Base-by-base conservation (phyloP, 192 early-diverging fungal species). In the Coemansia sp. region DNA sequence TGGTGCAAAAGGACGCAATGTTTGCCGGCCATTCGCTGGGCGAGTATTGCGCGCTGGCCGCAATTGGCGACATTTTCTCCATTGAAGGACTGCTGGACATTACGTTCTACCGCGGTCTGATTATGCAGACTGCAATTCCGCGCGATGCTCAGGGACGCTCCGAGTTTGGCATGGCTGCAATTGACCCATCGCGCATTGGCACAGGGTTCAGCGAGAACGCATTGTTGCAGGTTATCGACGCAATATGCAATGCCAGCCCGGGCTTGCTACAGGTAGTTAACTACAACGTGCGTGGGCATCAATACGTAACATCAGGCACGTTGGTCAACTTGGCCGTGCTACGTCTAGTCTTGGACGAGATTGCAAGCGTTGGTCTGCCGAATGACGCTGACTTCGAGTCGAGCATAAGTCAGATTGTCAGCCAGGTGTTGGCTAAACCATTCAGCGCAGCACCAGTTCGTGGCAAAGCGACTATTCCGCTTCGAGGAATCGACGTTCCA, bases 21-120 rank as follows among this genome's bases (percentile, higher is more conserved):
- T 97, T 97, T 74, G 93, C 94, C 54, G 95, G 95, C 59, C 95
- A 97, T 82, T 92, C 92, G 56, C 86, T 98, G 39, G 95, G 95
- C 72, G 95, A 98, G 67, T 94, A 93, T 62, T 88, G 91, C 55
- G 93, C 90, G 43, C 75, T 98, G 45, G 86, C 90, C 4, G 77
- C 94, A 9, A 81, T 96, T 32, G 89, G 88, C 60, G 86, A 92
- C 62, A 85, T 95, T 0, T 78, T 98, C 9, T 82, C 88, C 2
- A 81, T 95, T 39, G 90, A 94, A 61, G 83, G 88, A n/a, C 60
- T 94, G 5, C 86, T 94, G 49, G 95, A 95, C 62, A 87, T 97
- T 50, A 88, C 89, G 15, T 95, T 97, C 76, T 97, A 92, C 83
- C 89, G 95, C 69, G 95, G 95, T 67, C 89, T 94, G 89, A 91